Percentiles rank a stretch among this genome's conserved stretches.
Conservation (phyloP, 768 basidiomycete genomes). For the Termitomyces titanicus region DNA sequence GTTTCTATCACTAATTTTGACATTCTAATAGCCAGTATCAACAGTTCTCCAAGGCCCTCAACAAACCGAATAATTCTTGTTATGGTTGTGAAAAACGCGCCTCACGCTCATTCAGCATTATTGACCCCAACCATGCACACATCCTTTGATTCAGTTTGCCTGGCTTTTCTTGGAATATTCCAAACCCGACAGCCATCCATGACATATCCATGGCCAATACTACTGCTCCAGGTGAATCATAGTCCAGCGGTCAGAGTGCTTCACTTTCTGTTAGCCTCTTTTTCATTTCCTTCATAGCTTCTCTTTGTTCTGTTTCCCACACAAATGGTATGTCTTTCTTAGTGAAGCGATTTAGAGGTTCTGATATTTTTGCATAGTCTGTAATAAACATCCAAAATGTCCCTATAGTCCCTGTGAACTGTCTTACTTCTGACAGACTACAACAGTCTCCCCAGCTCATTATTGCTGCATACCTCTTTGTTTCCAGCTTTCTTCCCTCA, state of each 20-base stretch:
- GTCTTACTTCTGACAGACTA: not conserved
- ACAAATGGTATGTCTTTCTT: not conserved
- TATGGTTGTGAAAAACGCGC: conserved; percentile 23
- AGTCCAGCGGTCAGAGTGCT: not conserved
- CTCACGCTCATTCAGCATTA: conserved; percentile 15
- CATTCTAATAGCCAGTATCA: conserved; percentile 20
- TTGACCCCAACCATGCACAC: not conserved
- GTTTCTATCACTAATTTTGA: conserved; percentile 21
- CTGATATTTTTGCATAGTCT: not conserved
- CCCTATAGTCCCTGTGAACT: not conserved
- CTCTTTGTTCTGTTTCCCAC: conserved; percentile 20
- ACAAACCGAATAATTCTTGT: conserved; percentile 27
- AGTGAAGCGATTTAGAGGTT: not conserved
- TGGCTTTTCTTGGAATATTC: conserved; percentile 28
- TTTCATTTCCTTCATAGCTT: conserved; percentile 21
- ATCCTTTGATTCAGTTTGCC: conserved; percentile 19
- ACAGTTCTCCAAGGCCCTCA: conserved; percentile 13
- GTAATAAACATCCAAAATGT: not conserved
- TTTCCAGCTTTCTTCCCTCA: not conserved
- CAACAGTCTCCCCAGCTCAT: not conserved
- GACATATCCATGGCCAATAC: not conserved
- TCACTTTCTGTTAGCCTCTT: not conserved
- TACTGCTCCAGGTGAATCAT: not conserved
- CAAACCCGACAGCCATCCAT: conserved; percentile 2
- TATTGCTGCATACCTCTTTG: not conserved